phyloP scores from a whole-genome alignment of 2,329 filamentous ascomycete genomes.

The Calonectria honghensis region DNA sequence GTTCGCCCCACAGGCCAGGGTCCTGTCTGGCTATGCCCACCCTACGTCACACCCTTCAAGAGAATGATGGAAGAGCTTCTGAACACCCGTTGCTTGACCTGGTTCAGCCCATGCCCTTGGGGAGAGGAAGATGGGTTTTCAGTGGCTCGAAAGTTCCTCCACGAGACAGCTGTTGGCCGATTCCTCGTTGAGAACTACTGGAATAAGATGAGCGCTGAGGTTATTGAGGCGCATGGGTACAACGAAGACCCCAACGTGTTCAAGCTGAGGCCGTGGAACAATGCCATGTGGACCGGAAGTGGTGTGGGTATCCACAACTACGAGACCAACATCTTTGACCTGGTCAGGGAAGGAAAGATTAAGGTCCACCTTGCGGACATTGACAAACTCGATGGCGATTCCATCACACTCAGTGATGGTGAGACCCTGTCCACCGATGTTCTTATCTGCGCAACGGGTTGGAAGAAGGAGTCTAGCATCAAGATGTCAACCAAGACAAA shows the following conservation, averaged over 20 bases:
- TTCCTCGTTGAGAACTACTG: slow-evolving; percentile 69
- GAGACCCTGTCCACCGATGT: slow-evolving; percentile 63
- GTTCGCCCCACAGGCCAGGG: slow-evolving; percentile 70
- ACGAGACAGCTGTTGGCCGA: slow-evolving; percentile 68
- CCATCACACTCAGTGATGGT: slow-evolving; percentile 65
- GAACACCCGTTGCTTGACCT: slow-evolving; percentile 72
- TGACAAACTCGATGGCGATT: slow-evolving; percentile 59
- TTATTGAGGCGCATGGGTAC: slow-evolving; percentile 66
- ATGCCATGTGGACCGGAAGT: slow-evolving; percentile 68
- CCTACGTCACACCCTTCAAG: slow-evolving; percentile 76
- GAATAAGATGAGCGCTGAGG: slow-evolving; percentile 67
- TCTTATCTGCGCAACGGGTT: slow-evolving; percentile 72
- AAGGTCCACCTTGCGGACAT: slow-evolving; percentile 69
- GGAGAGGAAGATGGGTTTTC: slow-evolving; percentile 72
- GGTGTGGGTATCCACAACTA: slow-evolving; percentile 74
- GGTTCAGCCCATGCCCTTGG: slow-evolving; percentile 80
- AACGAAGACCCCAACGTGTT: slow-evolving; percentile 61
- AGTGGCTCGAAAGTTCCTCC: slow-evolving; percentile 66
- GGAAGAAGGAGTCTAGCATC: slow-evolving; percentile 66
- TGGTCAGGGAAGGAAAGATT: slow-evolving; percentile 68
- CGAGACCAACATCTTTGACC: slow-evolving; percentile 68
- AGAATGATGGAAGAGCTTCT: slow-evolving; percentile 75
- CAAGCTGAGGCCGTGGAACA: slow-evolving; percentile 63
- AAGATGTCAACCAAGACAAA: slow-evolving; percentile 58
- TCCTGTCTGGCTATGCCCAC: slow-evolving; percentile 71